Base-by-base conservation (phyloP, 2,329 filamentous ascomycete genomes). In the Nannizziopsis barbatae region DNA sequence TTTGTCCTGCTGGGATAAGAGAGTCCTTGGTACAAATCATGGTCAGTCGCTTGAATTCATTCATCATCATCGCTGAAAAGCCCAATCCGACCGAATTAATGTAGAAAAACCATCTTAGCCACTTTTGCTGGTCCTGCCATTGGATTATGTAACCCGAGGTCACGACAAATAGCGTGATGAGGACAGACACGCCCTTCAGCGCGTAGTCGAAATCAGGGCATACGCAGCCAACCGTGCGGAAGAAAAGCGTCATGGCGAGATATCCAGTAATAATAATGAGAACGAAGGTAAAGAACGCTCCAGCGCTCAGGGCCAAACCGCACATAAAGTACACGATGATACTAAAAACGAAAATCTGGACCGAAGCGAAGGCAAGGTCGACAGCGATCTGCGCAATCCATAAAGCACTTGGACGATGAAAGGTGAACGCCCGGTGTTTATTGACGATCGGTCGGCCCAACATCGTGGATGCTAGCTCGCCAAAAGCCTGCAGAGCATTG, bases 371-470 rank as follows among this genome's bases (percentile, higher is more conserved):
- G 0, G 89, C 89, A 94, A 68, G 1, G 58, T 95, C 89, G 0
- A 85, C 80, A 51, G 86, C 75, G n/a, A 87, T 86, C 72, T 95
- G 88, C 12, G 55, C 73, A 81, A 0, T 77, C 81, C 56, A 84
- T 81, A 65, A 82, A 83, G 87, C 84, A 8, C 84, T 88, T 0
- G 89, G 87, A 59, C 94, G 89, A 59, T 95, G 94, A 14, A 95
- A 74, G 14, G 88, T 87, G 62, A 94, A 95, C 50, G 84, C 80
- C 49, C 75, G 71, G 58, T 95, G 89, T 63, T 95, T 95, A 62
- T 95, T 87, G 52, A 95, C 86, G 58, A 95, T 94, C 1, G 85
- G 84, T 33, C 89, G 83, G 75, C 95, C 88, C 1, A 85, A 79
- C 62, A 92, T 95, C 3, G 95, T 75, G 0, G 85, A 88, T 31